Evolutionary conservation across 768 basidiomycete species (phyloP), one percentile per base, ranked within the genome.

Genomic region (Mycena rosella): DNA sequence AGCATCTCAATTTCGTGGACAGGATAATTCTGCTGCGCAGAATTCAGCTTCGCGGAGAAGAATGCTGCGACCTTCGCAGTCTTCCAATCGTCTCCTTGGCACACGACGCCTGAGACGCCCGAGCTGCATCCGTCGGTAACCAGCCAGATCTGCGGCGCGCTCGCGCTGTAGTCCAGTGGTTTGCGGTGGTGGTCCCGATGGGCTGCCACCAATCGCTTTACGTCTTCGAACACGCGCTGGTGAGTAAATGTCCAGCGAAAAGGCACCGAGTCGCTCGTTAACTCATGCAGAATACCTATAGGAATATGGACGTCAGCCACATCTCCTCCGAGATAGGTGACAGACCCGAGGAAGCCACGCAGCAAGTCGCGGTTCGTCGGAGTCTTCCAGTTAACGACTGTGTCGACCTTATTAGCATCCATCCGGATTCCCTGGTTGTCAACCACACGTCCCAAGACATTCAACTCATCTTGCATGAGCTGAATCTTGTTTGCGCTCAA

Each of bases 401-500:
- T 22, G 45, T 47, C 45, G 24, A 47, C 45, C 24, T 47, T 47
- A 14, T 47, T 4, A 22, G 45, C 17, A 22, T 47, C 45, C 45
- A 47, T 47, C 7, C 45, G 45, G 45, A 47, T 47, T 14, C 45
- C 45, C 38, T 42, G 5, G 48, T 49, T 26, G 17, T 49, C 48
- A 10, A 49, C 48, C 9, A 49, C 24, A 5, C 26, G 48, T 26
- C 48, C 26, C 24, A 49, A 26, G 14, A 49, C 48, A 11, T 49
- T 49, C 24, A 49, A 26, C 24, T 49, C 48, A 3, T 2, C 24
- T 14, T 27, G 26, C 10, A 49, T 24, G 4, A 27, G 48, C 26
- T 49, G 48, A 10, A 49, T 49, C 48, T 49, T 49, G 48, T 49
- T 49, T 1, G 48, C 48, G 48, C 48, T 49, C 22, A 49, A 27